Evolutionary conservation across 2,329 filamentous ascomycete species (phyloP).

Genomic region (Helicocarpus griseus): DNA sequence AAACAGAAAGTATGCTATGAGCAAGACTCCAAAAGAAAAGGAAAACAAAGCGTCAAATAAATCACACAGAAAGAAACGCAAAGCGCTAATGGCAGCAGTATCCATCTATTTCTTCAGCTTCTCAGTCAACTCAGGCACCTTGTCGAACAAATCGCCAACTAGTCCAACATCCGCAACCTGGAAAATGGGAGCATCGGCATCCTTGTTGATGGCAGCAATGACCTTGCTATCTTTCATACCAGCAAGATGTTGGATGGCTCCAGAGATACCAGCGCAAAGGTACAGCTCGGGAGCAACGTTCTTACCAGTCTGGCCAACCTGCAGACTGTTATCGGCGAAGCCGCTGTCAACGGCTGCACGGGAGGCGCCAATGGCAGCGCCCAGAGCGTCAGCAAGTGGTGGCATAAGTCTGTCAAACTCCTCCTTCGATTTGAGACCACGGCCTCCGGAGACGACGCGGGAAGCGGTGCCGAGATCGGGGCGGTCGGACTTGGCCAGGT

Average conservation of each 20-base stretch:
- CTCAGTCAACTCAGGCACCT: conserved; percentile 90
- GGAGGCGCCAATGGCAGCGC: conserved; percentile 91
- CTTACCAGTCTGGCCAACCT: conserved; percentile 98
- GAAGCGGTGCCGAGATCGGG: conserved; percentile 85
- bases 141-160: conserved; percentile 90
- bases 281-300: conserved; percentile 95
- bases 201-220: conserved; percentile 98
- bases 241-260: conserved; percentile 94
- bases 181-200: conserved; percentile 93
- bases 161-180: conserved; percentile 94
- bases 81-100: not conserved
- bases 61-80: not conserved
- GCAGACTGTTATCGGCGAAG: conserved; percentile 95
- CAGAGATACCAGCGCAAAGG: conserved; percentile 88
- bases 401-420: conserved; percentile 91
- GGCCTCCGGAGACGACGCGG: conserved; percentile 84
- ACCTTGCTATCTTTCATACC: conserved; percentile 99
- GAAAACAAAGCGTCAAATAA: not conserved
- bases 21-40: not conserved
- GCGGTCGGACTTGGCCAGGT: conserved; percentile 84
- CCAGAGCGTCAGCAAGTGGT: conserved; percentile 82
- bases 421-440: conserved; percentile 94
- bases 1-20: not conserved
- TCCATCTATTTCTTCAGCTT: conserved; percentile 59
- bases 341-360: conserved; percentile 93